phyloP scores from a whole-genome alignment of 768 basidiomycete genomes.

The Favolaschia claudopus region DNA sequence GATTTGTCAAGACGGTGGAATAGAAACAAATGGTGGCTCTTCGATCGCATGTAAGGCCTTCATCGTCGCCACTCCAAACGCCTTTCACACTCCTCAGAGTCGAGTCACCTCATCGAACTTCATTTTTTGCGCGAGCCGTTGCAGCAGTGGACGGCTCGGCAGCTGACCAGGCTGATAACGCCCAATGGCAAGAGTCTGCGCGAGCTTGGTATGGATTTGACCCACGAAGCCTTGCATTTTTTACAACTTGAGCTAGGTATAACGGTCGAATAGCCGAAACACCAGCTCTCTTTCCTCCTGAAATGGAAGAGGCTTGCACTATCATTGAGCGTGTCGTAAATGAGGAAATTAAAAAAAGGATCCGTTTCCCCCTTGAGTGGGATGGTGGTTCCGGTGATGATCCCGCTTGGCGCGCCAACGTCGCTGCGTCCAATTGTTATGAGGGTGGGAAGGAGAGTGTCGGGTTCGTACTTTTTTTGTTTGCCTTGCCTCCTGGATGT shows the following conservation, averaged over 20 bases:
- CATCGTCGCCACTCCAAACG: not conserved
- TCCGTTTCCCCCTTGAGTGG: constrained; percentile 76
- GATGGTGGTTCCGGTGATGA: constrained; percentile 37
- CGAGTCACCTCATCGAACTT: constrained; percentile 85
- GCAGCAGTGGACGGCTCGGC: too few relatives aligned
- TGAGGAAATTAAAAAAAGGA: constrained; percentile 67
- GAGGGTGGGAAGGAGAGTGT: constrained; percentile 84
- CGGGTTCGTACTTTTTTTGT: constrained; percentile 41
- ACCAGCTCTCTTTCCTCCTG: constrained; percentile 63
- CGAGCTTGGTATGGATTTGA: constrained; percentile 66
- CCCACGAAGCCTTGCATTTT: not conserved
- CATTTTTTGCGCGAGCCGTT: constrained; percentile 77
- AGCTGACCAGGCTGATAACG: too few relatives aligned
- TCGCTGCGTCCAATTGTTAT: constrained; percentile 87
- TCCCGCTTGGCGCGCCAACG: constrained; percentile 76
- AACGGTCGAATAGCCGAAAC: constrained; percentile 72
- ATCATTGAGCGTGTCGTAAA: constrained; percentile 77
- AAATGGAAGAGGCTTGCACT: constrained; percentile 82
- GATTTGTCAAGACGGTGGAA: constrained; percentile 68
- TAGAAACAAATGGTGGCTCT: constrained; percentile 85
- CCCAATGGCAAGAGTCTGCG: constrained; percentile 74
- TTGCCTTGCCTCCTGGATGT: not conserved
- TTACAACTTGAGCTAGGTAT: constrained; percentile 61
- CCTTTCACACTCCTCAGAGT: not conserved
- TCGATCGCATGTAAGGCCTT: constrained; percentile 69